Evolutionary conservation across 345 rosid genomes (phyloP), one percentile per base, ranked within the genome.

Genomic region (Moringa oleifera): DNA sequence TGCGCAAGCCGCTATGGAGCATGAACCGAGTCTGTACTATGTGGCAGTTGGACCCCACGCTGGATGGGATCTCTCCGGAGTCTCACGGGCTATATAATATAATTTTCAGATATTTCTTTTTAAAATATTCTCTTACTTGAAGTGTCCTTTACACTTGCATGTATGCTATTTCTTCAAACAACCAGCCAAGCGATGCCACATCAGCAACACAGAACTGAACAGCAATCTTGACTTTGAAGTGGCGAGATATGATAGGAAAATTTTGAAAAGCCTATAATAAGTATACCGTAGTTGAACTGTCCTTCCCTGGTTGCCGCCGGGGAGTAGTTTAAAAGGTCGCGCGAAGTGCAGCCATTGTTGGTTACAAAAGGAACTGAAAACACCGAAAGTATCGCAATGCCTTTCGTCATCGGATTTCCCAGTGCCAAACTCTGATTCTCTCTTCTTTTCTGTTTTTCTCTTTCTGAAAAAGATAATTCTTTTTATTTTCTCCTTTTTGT

Each of bases 371-470:
- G 58, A 68, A 57, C 53, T 45, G 58, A 49, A 63, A 74, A 63
- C 21, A 61, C 82, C 83, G 76, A 66, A 77, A 64, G 66, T 62
- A 24, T 53, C 77, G 83, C 71, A 31, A 57, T 10, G 69, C 84
- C 85, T 64, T 73, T 58, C 67, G 53, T 72, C 67, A 46, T 57
- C 15, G 54, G 59, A 63, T 71, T 53, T 1, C 28, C 65, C 51
- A 33, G 71, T 36, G 58, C 23, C 21, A 57, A 50, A 72, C 59
- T 69, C 57, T 61, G 68, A 77, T 61, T 68, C 72, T 65, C 20
- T 65, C 56, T 63, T 54, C 58, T 19, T 55, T 55, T 25, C 55
- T 54, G 2, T 55, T 24, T 66, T 54, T 47, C 59, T 65, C 66
- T 45, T 13, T 25, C 2, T 33, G 10, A 19, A 52, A n/a, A n/a